Base-by-base conservation (phyloP, 805 yeast species). In the Sugiyamaella floridensis region DNA sequence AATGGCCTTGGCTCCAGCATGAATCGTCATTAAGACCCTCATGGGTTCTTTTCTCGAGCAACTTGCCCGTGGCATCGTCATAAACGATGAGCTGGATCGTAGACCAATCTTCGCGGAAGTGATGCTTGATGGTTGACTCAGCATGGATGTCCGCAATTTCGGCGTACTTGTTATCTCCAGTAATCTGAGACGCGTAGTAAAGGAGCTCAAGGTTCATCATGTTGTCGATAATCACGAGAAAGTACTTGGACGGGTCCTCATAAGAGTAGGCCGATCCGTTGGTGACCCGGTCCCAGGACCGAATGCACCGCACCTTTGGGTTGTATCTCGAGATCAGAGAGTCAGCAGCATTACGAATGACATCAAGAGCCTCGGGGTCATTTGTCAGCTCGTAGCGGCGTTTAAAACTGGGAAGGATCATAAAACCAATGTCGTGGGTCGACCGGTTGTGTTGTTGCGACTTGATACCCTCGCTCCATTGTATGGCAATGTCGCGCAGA, bases 1-100 rank as follows among this genome's bases (percentile, higher is more conserved):
- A 63, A 54, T 66, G 69, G 40, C 71, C 71, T n/a, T 69, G 60
- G 9, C 64, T 51, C 70, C 71, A 67, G 32, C 61, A 54, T 7
- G 63, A 42, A 12, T 63, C 67, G 50, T 67, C 64, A 12, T 51
- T 54, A 43, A 57, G 65, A 10, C 71, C 70, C 53, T 67, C 70
- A 45, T 60, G 53, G 20, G 69, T 67, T 49, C 64, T 58, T 19
- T 60, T 62, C 9, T 60, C 63, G 41, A 58, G 61, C 2, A 53
- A 54, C 4, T 43, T 41, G 4, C 71, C 71, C 7, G 58, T 57
- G 8, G 43, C 52, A 20, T 51, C n/a, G 48, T 66, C 61, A 50
- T 60, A 65, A 14, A 63, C 62, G 18, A 65, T 52, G 12, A 65
- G 54, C 50, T 67, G 71, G 48, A 60, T 63, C 10, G 61, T 57